Conservation (phyloP, 164 flowering plant genomes). For the Kingdonia uniflora region DNA sequence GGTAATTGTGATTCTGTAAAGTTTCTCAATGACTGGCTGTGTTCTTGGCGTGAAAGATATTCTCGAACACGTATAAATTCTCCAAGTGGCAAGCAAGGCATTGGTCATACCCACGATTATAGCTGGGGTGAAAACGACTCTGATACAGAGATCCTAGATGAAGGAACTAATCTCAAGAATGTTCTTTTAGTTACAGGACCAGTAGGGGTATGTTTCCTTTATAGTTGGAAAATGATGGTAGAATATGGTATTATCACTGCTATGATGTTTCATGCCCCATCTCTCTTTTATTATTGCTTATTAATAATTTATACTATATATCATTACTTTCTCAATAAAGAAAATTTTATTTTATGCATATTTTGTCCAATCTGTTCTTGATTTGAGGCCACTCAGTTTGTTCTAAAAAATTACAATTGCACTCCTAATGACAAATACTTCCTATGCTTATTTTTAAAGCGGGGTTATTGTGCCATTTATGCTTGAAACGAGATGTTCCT, state of each 20-base stretch:
- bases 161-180: conserved; percentile 41
- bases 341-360: too few relatives aligned
- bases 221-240: too few relatives aligned
- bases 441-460: too few relatives aligned
- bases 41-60: conserved; percentile 52
- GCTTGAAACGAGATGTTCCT: too few relatives aligned
- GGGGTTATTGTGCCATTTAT: too few relatives aligned
- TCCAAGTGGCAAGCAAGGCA: conserved; percentile 8
- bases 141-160: conserved; percentile 39
- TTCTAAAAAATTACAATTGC: too few relatives aligned
- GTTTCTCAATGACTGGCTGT: conserved; percentile 69
- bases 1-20: conserved; percentile 74
- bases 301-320: too few relatives aligned
- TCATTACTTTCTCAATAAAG: too few relatives aligned
- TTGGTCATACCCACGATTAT: conserved; percentile 23
- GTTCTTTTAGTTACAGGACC: conserved; percentile 88
- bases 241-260: background rate
- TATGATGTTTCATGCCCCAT: background rate
- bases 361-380: too few relatives aligned
- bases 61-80: conserved; percentile 23
- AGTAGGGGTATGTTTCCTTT: conserved; percentile 56
- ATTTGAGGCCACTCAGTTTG: too few relatives aligned
- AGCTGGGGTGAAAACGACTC: conserved; percentile 32
- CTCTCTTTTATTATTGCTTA: background rate
- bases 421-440: too few relatives aligned